A percentile compares a stretch with the other conserved stretches of the same genome.
These are phyloP conservation scores for Ceriops decandra DNA, from an alignment of 345 rosid species.

Conservation along the genomic window DNA sequence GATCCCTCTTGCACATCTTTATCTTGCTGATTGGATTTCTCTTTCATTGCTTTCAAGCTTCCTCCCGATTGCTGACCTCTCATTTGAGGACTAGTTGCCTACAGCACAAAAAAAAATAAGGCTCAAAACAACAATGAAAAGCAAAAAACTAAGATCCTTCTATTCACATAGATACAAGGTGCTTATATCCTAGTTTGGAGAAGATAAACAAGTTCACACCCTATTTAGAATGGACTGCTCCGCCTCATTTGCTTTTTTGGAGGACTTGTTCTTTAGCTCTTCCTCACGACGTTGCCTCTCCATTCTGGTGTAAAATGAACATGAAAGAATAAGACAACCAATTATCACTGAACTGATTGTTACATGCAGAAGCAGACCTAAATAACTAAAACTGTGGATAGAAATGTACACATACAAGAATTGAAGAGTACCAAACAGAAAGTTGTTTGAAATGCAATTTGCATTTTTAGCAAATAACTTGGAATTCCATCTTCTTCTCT, in stretches of 20 bases:
- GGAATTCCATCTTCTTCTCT: no score
- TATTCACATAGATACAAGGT: slow-evolving; percentile 1
- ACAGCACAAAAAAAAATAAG: slow-evolving; percentile 16
- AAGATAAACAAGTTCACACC: slow-evolving; percentile 36
- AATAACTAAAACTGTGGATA: not conserved
- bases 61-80: slow-evolving; percentile 68
- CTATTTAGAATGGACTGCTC: slow-evolving; percentile 82
- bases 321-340: slow-evolving; percentile 3
- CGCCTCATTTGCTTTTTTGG: slow-evolving; percentile 76
- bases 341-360: not conserved
- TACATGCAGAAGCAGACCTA: not conserved
- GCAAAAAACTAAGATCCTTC: no score
- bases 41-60: slow-evolving; percentile 83
- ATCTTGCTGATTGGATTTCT: slow-evolving; percentile 58
- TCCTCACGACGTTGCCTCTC: slow-evolving; percentile 98
- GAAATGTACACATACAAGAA: not conserved
- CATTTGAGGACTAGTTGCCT: slow-evolving; percentile 92
- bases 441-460: no score
- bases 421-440: no score
- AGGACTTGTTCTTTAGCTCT: slow-evolving; percentile 75
- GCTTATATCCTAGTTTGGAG: slow-evolving; percentile 4
- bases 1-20: slow-evolving; percentile 78
- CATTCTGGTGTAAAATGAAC: slow-evolving; percentile 48
- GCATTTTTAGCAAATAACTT: not conserved
- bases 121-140: not conserved